Base-by-base conservation (phyloP, 176 grass and related monocot species). In the Carex scoparia region DNA sequence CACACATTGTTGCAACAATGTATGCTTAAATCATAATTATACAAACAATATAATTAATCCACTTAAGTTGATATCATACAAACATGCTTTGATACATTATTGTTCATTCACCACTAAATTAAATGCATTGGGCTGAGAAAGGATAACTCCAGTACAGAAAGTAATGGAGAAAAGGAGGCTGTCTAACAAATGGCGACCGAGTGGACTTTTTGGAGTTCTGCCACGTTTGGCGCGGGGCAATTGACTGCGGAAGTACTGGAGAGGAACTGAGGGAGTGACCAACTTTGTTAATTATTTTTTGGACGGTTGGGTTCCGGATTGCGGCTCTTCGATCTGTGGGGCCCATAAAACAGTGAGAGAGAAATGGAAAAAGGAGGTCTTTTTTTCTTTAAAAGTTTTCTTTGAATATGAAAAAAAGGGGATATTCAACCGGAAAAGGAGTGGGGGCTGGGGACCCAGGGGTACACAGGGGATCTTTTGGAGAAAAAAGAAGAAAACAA, bases 201-300 rank as follows among this genome's bases (percentile, higher is more conserved):
- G 59, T 83, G 10, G 81, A 83, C 61, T 69, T 83, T 83, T 15
- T 2, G 0, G 6, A 53, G 28, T 66, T 69, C 0, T 3, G 33
- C 63, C 58, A 66, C 61, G 81, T 83, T 83, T 63, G 42, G 23
- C 62, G 81, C 81, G 81, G 44, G 80, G 62, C 0, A 3, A 69
- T 83, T 83, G 81, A 83, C 81, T 83, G 2, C 30, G n/a, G 48
- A 49, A 10, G 48, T 10, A 83, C n/a, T 51, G 80, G 63, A 83
- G 80, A 83, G 38, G 38, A 65, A 83, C 62, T 83, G 42, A 83
- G 38, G 38, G 51, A 83, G 80, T 83, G 62, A 48, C n/a, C 7
- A 83, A 83, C 4, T 65, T 65, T 53, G 15, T 48, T 68, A 2
- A 8, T 9, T 28, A 13, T 32, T 83, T 83, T 38, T 60, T 81